These are phyloP conservation scores for Zygoascus biomembranicola DNA, from an alignment of 805 yeast species.

Conservation along the genomic window DNA sequence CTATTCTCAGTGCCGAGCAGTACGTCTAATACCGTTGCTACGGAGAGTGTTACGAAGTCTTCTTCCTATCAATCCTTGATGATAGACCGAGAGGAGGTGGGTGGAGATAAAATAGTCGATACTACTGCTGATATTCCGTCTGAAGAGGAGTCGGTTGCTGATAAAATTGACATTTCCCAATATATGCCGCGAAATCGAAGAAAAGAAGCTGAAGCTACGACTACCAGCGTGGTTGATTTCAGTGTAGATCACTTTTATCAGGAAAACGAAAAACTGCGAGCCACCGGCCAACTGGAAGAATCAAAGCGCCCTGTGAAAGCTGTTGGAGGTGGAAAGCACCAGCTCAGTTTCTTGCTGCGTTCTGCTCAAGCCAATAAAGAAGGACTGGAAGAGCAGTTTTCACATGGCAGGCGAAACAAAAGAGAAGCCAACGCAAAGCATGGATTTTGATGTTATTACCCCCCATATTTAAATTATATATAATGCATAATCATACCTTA, in stretches of 20 bases:
- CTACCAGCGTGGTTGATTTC: conserved; percentile 29
- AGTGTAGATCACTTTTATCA: conserved; percentile 33
- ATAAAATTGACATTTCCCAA: background rate
- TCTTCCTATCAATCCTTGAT: background rate
- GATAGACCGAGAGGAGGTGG: background rate
- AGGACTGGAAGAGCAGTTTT: conserved; percentile 26
- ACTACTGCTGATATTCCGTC: background rate
- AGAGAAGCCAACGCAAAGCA: conserved; percentile 23
- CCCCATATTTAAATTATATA: background rate
- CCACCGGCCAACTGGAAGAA: conserved; percentile 29
- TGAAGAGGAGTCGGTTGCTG: background rate
- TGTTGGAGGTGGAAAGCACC: conserved; percentile 28
- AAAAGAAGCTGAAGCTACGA: conserved; percentile 9
- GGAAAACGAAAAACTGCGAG: conserved; percentile 26
- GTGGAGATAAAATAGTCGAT: background rate
- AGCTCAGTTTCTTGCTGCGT: conserved; percentile 23
- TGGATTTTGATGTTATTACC: conserved; percentile 20
- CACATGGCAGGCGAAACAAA: conserved; percentile 19
- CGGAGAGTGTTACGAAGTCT: background rate
- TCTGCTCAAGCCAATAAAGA: conserved; percentile 28
- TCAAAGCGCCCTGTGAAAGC: conserved; percentile 23
- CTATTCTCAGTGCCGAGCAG: background rate
- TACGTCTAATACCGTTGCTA: background rate
- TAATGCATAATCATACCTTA: background rate
- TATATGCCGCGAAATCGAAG: conserved; percentile 2